phyloP scores from a whole-genome alignment of 306 rosid genomes.

The Cyamopsis tetragonoloba region DNA sequence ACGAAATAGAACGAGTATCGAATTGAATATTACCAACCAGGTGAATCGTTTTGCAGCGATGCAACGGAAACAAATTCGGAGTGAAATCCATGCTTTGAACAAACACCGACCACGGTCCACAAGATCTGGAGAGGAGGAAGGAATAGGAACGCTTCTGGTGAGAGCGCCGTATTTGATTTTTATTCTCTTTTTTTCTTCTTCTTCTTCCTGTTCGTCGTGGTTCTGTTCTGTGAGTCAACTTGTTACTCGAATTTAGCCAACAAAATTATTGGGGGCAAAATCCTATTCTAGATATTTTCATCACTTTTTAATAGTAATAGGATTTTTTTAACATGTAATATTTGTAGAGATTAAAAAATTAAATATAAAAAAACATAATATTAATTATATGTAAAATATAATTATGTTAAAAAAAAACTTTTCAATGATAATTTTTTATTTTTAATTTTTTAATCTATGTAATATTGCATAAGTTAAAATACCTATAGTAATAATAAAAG shows the following conservation, averaged over 20 bases:
- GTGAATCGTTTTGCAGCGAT: slow-evolving; percentile 71
- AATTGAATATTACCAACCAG: slow-evolving; percentile 46
- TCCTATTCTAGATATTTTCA: not conserved
- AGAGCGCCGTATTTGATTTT: not conserved
- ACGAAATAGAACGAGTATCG: no score
- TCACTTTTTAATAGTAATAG: not conserved
- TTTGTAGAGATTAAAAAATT: no score
- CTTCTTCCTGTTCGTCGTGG: not conserved
- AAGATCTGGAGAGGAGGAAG: slow-evolving; percentile 5
- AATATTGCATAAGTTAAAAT: no score
- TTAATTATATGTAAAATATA: no score
- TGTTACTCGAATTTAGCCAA: not conserved
- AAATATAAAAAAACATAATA: no score
- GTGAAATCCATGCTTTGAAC: slow-evolving; percentile 46
- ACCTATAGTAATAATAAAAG: no score
- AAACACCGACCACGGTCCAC: not conserved
- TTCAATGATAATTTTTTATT: no score
- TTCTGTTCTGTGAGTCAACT: not conserved
- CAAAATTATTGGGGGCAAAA: not conserved
- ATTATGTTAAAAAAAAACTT: no score
- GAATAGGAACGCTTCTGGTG: slow-evolving; percentile 1
- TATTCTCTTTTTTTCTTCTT: not conserved
- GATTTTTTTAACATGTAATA: no score
- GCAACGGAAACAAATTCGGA: slow-evolving; percentile 49
- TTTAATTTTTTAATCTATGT: no score